Conservation (phyloP, 2,329 filamentous ascomycete genomes). For the Stemphylium vesicarium region DNA sequence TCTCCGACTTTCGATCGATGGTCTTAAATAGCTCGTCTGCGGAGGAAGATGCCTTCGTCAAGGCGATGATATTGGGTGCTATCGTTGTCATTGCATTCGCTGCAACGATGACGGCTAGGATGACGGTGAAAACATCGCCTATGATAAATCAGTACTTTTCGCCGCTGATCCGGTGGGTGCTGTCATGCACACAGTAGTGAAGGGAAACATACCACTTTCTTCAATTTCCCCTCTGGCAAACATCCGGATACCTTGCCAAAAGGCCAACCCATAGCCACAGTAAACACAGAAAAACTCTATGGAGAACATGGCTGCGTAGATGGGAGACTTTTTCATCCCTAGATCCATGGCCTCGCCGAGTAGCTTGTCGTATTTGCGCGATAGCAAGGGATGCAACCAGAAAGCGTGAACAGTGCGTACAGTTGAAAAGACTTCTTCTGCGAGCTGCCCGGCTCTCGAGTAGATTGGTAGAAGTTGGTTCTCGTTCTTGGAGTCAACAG, state of each 20-base stretch:
- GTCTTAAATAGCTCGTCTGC: conserved; percentile 55
- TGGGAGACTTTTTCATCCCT: conserved; percentile 54
- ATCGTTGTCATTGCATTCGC: conserved; percentile 80
- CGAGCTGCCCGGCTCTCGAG: conserved; percentile 54
- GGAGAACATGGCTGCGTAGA: conserved; percentile 53
- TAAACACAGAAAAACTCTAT: conserved; percentile 53
- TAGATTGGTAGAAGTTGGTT: conserved; percentile 49
- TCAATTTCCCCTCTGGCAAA: conserved; percentile 61
- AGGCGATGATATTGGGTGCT: conserved; percentile 85
- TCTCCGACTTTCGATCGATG: conserved; percentile 79
- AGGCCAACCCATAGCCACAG: conserved; percentile 55
- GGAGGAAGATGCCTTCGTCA: conserved; percentile 43
- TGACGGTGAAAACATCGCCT: conserved; percentile 36
- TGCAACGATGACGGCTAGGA: conserved; percentile 44
- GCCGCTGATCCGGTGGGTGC: background rate
- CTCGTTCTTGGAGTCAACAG: conserved; percentile 47
- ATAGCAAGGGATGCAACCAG: conserved; percentile 53
- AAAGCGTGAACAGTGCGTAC: conserved; percentile 58
- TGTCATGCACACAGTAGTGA: background rate
- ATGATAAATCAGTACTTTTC: background rate
- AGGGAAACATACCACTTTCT: conserved; percentile 40
- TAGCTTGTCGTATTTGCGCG: conserved; percentile 52
- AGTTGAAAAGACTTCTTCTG: conserved; percentile 59
- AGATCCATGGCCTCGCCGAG: conserved; percentile 53
- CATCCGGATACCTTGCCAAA: conserved; percentile 61